These are phyloP conservation scores for Candida sakaeoensis DNA, from an alignment of 805 yeast genomes.

Conservation along the genomic window DNA sequence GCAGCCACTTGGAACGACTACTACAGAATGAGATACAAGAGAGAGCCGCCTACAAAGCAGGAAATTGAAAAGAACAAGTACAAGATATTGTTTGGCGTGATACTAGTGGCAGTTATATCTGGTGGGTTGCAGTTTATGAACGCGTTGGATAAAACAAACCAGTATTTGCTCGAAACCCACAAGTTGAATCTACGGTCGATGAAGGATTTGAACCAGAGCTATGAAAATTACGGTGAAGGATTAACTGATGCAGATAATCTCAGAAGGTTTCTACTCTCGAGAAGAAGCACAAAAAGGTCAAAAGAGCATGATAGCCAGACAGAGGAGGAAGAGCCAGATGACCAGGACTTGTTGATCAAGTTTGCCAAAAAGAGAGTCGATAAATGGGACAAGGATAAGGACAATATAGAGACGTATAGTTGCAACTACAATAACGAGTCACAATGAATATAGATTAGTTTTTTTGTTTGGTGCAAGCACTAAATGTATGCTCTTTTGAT, in stretches of 20 bases:
- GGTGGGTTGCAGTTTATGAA: slow-evolving; percentile 33
- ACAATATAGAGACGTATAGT: too few relatives aligned
- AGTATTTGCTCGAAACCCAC: slow-evolving; percentile 22
- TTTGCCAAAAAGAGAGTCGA: slow-evolving; percentile 29
- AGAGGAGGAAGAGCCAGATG: slow-evolving; percentile 21
- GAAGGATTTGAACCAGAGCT: slow-evolving; percentile 25
- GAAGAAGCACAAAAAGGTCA: slow-evolving; percentile 26
- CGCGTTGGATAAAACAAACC: slow-evolving; percentile 33
- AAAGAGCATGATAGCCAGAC: slow-evolving; percentile 14
- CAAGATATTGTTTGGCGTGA: slow-evolving; percentile 34
- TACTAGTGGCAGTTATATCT: slow-evolving; percentile 28
- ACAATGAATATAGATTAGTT: slow-evolving; percentile 4
- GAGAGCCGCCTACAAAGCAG: slow-evolving; percentile 38
- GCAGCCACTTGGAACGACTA: slow-evolving; percentile 67
- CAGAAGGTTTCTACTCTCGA: slow-evolving; percentile 28
- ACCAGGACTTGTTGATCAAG: slow-evolving; percentile 26
- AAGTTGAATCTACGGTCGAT: slow-evolving; percentile 26
- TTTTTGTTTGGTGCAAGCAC: not conserved
- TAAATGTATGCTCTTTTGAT: not conserved
- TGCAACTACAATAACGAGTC: too few relatives aligned
- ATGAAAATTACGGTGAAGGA: slow-evolving; percentile 26
- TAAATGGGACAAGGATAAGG: slow-evolving; percentile 15
- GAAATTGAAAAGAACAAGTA: slow-evolving; percentile 41
- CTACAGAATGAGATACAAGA: slow-evolving; percentile 39
- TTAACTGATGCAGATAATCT: slow-evolving; percentile 27